These are phyloP conservation scores for Thraustochytrium sp. DNA, from an alignment of 352 stramenopile genomes.

Conservation along the genomic window DNA sequence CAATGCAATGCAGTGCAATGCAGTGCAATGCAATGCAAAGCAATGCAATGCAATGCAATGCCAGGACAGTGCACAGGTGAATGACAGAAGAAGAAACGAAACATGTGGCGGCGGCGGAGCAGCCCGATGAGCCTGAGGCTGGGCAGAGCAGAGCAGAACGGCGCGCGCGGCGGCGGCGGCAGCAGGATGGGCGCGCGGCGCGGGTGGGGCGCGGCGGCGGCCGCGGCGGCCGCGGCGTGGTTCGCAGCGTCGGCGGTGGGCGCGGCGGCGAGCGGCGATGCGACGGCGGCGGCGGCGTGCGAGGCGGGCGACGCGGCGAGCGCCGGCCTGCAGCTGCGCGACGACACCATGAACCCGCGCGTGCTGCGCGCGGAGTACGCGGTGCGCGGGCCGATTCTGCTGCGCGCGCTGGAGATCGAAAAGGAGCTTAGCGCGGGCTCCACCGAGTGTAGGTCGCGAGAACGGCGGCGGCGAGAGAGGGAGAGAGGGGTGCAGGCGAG, in stretches of 20 bases:
- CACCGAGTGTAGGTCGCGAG: constrained; percentile 56
- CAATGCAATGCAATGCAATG: no score
- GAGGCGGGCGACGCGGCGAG: background rate
- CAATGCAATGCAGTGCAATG: no score
- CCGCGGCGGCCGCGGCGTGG: background rate
- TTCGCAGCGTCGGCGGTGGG: background rate
- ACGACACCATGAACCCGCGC: constrained; percentile 65
- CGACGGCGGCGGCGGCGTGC: background rate
- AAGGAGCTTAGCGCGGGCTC: constrained; percentile 57
- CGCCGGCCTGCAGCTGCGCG: constrained; percentile 54
- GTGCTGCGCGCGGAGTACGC: constrained; percentile 76
- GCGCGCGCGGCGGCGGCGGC: no score
- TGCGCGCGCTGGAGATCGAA: constrained; percentile 64
- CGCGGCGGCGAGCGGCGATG: background rate
- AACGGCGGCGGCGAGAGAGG: background rate
- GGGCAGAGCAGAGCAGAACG: no score
- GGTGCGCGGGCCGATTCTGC: constrained; percentile 70
- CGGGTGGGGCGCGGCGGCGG: background rate
- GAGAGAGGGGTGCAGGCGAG: background rate
- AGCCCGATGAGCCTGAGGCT: no score
- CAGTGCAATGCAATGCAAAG: no score
- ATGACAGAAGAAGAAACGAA: no score
- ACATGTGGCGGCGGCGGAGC: no score
- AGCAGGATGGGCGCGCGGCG: background rate
- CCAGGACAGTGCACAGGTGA: no score